phyloP scores from a whole-genome alignment of 257 asterid species.

The Salvia splendens region DNA sequence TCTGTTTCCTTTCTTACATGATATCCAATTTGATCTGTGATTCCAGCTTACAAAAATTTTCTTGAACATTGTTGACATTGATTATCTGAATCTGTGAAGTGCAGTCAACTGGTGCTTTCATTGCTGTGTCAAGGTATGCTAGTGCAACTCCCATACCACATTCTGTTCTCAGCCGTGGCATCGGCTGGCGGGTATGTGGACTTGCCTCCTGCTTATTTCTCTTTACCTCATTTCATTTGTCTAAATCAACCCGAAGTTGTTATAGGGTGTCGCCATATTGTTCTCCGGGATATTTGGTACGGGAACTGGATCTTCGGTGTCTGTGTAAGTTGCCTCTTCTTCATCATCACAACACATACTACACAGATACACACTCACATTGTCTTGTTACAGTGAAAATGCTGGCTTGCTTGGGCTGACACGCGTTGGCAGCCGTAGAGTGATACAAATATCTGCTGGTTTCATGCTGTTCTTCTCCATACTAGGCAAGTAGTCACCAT shows the following conservation, averaged over 20 bases:
- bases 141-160: conserved; percentile 97
- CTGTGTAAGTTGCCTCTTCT: conserved; percentile 60
- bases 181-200: conserved; percentile 86
- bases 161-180: conserved; percentile 91
- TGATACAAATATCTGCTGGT: conserved; percentile 88
- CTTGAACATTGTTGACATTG: not conserved
- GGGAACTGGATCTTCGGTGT: conserved; percentile 85
- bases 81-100: not conserved
- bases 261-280: conserved; percentile 82
- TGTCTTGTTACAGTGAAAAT: conserved; percentile 63
- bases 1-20: conserved; percentile 15
- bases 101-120: conserved; percentile 90
- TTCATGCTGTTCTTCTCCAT: conserved; percentile 96
- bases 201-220: too few species aligned
- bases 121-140: conserved; percentile 85
- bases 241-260: too few species aligned
- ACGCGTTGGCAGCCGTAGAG: conserved; percentile 92
- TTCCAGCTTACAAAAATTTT: conserved; percentile 54
- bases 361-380: not conserved
- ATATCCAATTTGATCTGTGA: conserved; percentile 11
- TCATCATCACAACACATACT: not conserved
- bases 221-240: too few species aligned
- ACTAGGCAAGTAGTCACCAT: conserved; percentile 51
- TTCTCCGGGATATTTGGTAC: conserved; percentile 87
- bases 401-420: conserved; percentile 90